Percentiles rank a stretch among this genome's conserved stretches.
Evolutionary conservation across 192 early-diverging fungal genomes (phyloP).

Genomic region (Umbelopsis sp.): DNA sequence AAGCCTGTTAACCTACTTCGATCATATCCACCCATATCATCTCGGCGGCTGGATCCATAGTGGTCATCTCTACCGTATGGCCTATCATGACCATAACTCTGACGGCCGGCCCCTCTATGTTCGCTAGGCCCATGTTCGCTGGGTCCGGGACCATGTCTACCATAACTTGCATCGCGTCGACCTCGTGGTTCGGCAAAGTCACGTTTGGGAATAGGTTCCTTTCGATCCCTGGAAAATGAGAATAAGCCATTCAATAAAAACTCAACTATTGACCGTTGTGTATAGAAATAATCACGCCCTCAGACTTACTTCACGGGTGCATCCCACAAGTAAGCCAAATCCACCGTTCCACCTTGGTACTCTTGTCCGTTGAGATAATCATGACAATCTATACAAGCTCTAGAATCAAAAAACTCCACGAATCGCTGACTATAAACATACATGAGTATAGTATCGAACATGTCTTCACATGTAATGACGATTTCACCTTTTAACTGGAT

Average conservation of each 20-base stretch:
- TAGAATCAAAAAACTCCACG: constrained; percentile 50
- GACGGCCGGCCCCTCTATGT: constrained; percentile 20
- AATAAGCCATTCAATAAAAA: not conserved
- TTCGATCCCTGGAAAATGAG: constrained; percentile 16
- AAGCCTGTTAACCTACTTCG: not conserved
- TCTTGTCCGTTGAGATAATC: constrained; percentile 30
- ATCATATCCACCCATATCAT: constrained; percentile 11
- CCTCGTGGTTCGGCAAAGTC: constrained; percentile 6
- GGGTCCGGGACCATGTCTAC: not conserved
- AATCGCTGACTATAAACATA: constrained; percentile 37
- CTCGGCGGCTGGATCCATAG: constrained; percentile 20
- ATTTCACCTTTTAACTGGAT: constrained; percentile 4
- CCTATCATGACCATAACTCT: not conserved
- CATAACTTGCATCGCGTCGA: constrained; percentile 32
- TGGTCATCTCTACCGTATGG: constrained; percentile 16
- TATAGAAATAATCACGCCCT: not conserved
- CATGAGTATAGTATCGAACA: not conserved
- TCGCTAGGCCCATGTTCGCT: constrained; percentile 17
- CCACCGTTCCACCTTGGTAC: constrained; percentile 41
- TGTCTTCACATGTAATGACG: not conserved
- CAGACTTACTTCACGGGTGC: constrained; percentile 33
- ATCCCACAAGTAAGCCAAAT: constrained; percentile 48
- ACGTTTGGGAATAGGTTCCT: constrained; percentile 25
- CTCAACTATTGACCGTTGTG: too few relatives aligned
- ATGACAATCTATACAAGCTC: constrained; percentile 39